phyloP scores from a whole-genome alignment of 495 filamentous ascomycete species.

The Aspergillus nanangensis region DNA sequence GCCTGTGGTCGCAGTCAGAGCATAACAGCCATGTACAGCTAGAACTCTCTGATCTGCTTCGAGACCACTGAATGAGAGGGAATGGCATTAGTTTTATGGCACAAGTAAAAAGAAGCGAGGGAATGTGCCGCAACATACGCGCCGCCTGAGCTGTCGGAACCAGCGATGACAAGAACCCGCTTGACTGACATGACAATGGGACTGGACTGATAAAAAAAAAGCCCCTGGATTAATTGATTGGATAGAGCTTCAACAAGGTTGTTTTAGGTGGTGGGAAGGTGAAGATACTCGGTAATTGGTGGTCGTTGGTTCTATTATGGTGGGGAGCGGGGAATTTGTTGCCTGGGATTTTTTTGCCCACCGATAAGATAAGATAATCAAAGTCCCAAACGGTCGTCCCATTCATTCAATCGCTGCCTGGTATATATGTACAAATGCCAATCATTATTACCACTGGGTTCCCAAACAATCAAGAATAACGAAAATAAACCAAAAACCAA shows the following conservation, averaged over 20 bases:
- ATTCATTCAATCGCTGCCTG: too few species aligned
- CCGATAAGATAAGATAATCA: slow-evolving; percentile 16
- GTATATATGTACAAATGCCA: background rate
- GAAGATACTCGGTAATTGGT: background rate
- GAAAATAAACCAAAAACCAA: too few species aligned
- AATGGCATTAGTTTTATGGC: slow-evolving; percentile 12
- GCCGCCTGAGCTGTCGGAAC: slow-evolving; percentile 82
- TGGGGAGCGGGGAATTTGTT: slow-evolving; percentile 2
- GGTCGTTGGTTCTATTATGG: background rate
- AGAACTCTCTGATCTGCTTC: slow-evolving; percentile 97
- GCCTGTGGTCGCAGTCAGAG: slow-evolving; percentile 94
- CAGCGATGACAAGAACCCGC: slow-evolving; percentile 74
- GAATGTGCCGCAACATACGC: slow-evolving; percentile 54
- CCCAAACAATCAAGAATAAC: background rate
- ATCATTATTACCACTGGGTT: slow-evolving; percentile 1
- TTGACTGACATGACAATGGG: slow-evolving; percentile 33
- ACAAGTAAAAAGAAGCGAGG: slow-evolving; percentile 4
- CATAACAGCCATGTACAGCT: slow-evolving; percentile 86
- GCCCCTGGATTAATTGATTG: background rate
- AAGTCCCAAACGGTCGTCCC: too few species aligned
- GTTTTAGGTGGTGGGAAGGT: too few species aligned
- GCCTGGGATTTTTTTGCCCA: background rate
- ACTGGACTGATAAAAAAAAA: background rate
- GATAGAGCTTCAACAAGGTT: too few species aligned
- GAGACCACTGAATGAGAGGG: slow-evolving; percentile 60